Evolutionary conservation across 2,329 filamentous ascomycete genomes (phyloP), one percentile per base, ranked within the genome.

Genomic region (Monosporascus sp.): DNA sequence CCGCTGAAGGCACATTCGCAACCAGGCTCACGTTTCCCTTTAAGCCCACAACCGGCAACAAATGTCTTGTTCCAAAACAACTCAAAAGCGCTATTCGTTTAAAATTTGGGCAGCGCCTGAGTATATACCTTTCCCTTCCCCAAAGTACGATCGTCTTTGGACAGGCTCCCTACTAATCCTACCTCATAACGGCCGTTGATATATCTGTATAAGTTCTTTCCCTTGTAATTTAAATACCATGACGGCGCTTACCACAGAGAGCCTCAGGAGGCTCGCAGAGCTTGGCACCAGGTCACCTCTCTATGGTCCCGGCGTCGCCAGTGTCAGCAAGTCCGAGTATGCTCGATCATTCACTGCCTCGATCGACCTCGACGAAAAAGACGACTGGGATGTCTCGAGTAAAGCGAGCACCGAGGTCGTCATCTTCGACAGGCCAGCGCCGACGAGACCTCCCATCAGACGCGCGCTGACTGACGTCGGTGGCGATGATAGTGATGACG

Each of bases 241-340:
- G 28, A 14, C 20, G 7, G 14, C 46, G 15, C 43, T 46, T 28
- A 46, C 43, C 17, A 24, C 43, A 9, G 55, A 60, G 17, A 61
- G 58, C 14, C n/a, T 24, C 8, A n/a, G 56, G 11, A 51, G 58
- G 40, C 52, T 60, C 2, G 55, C 58, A 50, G 49, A 53, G 9
- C 51, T 63, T 2, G 58, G 60, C 2, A 44, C 28, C 18, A 54
- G 58, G 24, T 57, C 60, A 11, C 55, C 49, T 2, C 51, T 48
- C 38, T 60, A 59, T 31, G 52, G 59, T 5, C 43, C 43, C 37
- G 51, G 58, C 9, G 53, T 55, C 7, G 51, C 51, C 20, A 56
- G 38, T 45, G 44, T 52, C 20, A 37, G 31, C 22, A 46, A n/a
- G 43, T 46, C 43, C 43, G 43, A 46, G 43, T 28, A 46, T 37